Percentiles rank a stretch among this genome's conserved stretches.
phyloP scores from a whole-genome alignment of 331 rosid species.

The Quercus phellos region DNA sequence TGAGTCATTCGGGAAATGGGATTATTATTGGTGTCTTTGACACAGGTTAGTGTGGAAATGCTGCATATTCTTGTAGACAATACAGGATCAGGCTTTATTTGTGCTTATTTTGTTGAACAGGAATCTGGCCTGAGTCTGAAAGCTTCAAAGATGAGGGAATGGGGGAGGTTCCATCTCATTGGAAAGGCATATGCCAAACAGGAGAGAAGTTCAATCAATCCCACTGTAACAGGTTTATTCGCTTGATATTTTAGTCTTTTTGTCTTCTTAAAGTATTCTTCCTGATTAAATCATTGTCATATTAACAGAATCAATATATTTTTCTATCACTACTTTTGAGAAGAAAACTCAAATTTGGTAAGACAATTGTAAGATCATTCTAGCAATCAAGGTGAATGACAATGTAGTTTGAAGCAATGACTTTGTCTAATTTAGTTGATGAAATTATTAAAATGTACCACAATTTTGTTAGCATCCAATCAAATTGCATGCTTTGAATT shows the following conservation, averaged over 20 bases:
- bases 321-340: not conserved
- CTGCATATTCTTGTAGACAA: conserved; percentile 2
- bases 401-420: not conserved
- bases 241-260: not conserved
- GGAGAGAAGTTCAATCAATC: conserved; percentile 44
- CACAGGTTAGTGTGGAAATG: conserved; percentile 37
- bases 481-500: not conserved
- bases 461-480: not conserved
- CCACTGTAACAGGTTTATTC: conserved; percentile 43
- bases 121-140: conserved; percentile 62
- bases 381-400: not conserved
- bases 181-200: conserved; percentile 54
- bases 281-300: not conserved
- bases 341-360: not conserved
- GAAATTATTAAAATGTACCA: not conserved
- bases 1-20: conserved; percentile 45
- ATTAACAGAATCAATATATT: not conserved
- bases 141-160: conserved; percentile 51
- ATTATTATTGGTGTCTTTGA: conserved; percentile 55
- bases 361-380: not conserved
- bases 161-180: conserved; percentile 43
- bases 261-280: not conserved
- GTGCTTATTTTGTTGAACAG: conserved; percentile 20
- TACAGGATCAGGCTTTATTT: not conserved
- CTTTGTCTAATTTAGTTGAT: not conserved